phyloP scores from a whole-genome alignment of 495 filamentous ascomycete genomes.

The Trichoderma asperelloides region DNA sequence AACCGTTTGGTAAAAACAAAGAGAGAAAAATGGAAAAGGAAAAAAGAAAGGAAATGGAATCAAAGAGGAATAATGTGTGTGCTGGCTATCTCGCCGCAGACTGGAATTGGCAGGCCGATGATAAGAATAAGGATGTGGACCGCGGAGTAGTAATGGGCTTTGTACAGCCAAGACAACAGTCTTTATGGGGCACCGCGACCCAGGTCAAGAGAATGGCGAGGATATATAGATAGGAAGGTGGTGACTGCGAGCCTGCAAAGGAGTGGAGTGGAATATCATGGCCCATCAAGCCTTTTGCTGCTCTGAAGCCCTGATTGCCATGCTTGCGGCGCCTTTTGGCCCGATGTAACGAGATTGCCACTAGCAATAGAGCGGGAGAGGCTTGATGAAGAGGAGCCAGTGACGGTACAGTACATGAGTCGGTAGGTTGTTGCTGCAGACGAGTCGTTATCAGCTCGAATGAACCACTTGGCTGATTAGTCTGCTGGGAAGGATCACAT shows the following conservation, averaged over 20 bases:
- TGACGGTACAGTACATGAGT: background rate
- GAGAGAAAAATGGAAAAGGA: no score
- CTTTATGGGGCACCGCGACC: background rate
- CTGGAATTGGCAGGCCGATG: no score
- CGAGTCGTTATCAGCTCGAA: background rate
- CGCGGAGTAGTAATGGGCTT: no score
- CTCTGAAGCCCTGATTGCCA: background rate
- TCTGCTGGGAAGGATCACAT: background rate
- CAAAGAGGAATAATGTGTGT: no score
- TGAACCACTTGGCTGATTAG: background rate
- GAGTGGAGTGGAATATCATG: background rate
- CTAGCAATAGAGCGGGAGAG: background rate
- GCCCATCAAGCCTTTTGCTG: background rate
- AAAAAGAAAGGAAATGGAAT: no score
- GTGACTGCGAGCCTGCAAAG: background rate
- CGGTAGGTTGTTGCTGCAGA: background rate
- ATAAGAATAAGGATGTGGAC: no score
- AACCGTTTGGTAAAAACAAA: no score
- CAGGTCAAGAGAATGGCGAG: background rate
- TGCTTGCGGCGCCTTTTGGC: background rate
- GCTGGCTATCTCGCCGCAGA: no score
- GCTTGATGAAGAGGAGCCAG: background rate
- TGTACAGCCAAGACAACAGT: no score
- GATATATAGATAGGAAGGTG: background rate
- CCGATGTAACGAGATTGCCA: background rate